Evolutionary conservation across 2,329 filamentous ascomycete species (phyloP).

Genomic region (Emydomyces testavorans): DNA sequence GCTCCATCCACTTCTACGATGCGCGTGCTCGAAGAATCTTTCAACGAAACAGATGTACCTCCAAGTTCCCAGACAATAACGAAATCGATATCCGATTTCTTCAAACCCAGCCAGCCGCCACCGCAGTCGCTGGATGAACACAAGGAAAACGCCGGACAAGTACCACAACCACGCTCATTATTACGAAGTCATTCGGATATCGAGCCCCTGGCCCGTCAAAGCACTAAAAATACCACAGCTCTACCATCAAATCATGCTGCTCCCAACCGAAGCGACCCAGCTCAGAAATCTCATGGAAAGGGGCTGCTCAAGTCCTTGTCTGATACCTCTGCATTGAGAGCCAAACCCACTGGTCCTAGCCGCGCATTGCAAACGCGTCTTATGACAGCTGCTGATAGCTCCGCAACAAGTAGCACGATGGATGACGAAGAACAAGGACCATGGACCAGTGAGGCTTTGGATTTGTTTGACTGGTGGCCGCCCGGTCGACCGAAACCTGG

Average conservation of each 20-base stretch:
- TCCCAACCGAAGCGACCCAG: neutral
- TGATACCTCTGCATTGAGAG: conserved; percentile 25
- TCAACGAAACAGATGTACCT: neutral
- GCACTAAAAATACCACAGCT: neutral
- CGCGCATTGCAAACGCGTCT: conserved; percentile 7
- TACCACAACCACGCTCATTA: neutral
- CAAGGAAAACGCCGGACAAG: neutral
- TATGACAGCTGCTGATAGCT: neutral
- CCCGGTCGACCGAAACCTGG: conserved; percentile 28
- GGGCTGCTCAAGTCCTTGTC: conserved; percentile 27
- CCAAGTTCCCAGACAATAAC: conserved; percentile 8
- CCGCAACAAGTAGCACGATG: neutral
- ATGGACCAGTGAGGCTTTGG: conserved; percentile 34
- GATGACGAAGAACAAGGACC: conserved; percentile 27
- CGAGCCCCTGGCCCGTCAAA: neutral
- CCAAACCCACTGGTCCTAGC: conserved; percentile 4
- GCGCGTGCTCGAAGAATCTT: conserved; percentile 11
- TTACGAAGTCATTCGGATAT: conserved; percentile 8
- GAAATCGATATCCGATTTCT: conserved; percentile 12
- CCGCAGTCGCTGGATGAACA: neutral
- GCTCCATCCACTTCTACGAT: conserved; percentile 11
- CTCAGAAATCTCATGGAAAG: neutral
- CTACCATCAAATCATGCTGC: neutral
- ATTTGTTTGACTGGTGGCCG: conserved; percentile 37
- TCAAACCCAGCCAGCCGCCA: conserved; percentile 10